Evolutionary conservation across 2,329 filamentous ascomycete genomes (phyloP).

Genomic region (Cladosporium sp.): DNA sequence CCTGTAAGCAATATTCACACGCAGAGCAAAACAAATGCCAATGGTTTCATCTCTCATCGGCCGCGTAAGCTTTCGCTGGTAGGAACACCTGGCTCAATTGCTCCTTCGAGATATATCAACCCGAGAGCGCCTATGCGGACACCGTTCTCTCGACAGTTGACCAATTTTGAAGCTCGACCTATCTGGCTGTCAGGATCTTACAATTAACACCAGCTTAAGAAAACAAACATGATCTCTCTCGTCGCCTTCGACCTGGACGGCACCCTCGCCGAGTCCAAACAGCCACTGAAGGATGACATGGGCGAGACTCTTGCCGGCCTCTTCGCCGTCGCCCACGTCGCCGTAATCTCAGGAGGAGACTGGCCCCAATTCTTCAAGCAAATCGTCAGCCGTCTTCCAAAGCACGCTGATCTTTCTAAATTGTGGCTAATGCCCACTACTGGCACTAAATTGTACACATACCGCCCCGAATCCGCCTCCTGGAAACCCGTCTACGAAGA

Average conservation of each 20-base stretch:
- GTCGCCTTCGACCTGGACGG: conserved; percentile 45
- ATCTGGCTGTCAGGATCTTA: neutral
- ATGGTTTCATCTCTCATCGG: neutral
- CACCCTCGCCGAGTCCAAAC: conserved; percentile 43
- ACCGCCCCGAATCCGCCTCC: conserved; percentile 26
- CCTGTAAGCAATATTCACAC: neutral
- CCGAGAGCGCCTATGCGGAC: too few relatives aligned
- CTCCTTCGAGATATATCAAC: too few relatives aligned
- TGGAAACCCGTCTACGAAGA: conserved; percentile 45
- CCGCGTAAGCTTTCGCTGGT: conserved; percentile 7
- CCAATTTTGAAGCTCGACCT: neutral
- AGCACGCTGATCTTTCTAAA: conserved; percentile 40
- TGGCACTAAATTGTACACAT: conserved; percentile 46
- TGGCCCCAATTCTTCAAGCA: conserved; percentile 49
- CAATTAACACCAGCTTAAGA: neutral
- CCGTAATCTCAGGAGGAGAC: conserved; percentile 47
- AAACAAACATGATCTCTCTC: conserved; percentile 37
- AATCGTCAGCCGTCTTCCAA: conserved; percentile 42
- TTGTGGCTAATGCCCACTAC: conserved; percentile 50
- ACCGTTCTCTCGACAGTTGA: neutral
- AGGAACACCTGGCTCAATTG: conserved; percentile 9
- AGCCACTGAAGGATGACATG: conserved; percentile 40
- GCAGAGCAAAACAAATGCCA: neutral
- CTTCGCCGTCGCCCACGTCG: conserved; percentile 44
- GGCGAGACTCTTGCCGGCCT: conserved; percentile 39